Percentiles rank a stretch among this genome's conserved stretches.
Evolutionary conservation across 495 filamentous ascomycete species (phyloP).

Genomic region (Podospora conica): DNA sequence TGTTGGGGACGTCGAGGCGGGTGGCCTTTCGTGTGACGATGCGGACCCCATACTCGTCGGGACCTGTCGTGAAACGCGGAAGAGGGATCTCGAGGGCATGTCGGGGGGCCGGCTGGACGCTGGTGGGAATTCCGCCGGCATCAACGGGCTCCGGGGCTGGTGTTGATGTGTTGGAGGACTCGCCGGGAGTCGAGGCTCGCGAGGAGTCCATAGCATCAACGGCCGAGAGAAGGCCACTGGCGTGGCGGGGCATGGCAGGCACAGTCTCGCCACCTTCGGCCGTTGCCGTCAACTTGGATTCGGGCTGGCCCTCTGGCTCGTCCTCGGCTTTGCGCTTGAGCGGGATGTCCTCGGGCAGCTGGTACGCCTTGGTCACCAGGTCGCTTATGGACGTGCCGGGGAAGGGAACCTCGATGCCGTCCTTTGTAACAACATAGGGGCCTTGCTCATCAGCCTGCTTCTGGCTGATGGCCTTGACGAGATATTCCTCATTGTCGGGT

Average conservation of each 20-base stretch:
- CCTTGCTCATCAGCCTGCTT: conserved; percentile 27
- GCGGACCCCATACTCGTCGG: conserved; percentile 39
- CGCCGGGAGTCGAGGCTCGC: conserved; percentile 19
- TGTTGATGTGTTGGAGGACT: conserved; percentile 35
- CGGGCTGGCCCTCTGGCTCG: conserved; percentile 35
- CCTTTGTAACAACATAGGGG: conserved; percentile 21
- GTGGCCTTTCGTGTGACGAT: conserved; percentile 27
- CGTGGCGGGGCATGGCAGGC: conserved; percentile 31
- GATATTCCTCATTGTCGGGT: conserved; percentile 23
- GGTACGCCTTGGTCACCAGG: conserved; percentile 22
- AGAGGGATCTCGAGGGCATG: conserved; percentile 29
- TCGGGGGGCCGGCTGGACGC: conserved; percentile 12
- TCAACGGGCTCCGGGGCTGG: conserved; percentile 26
- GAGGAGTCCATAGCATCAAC: conserved; percentile 35
- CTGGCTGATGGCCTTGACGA: conserved; percentile 27
- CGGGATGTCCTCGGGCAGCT: conserved; percentile 18
- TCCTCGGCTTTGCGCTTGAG: conserved; percentile 37
- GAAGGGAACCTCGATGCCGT: conserved; percentile 34
- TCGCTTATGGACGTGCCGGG: conserved; percentile 20
- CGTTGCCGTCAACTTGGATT: conserved; percentile 29
- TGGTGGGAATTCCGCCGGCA: conserved; percentile 13
- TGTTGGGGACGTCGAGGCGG: conserved; percentile 29
- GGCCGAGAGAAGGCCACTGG: conserved; percentile 38
- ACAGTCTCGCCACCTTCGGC: conserved; percentile 21
- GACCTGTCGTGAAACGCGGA: conserved; percentile 32